Percentiles rank a stretch among this genome's conserved stretches.
Evolutionary conservation across 106 monocot genomes (phyloP).

Genomic region (Dendrobium catenatum): DNA sequence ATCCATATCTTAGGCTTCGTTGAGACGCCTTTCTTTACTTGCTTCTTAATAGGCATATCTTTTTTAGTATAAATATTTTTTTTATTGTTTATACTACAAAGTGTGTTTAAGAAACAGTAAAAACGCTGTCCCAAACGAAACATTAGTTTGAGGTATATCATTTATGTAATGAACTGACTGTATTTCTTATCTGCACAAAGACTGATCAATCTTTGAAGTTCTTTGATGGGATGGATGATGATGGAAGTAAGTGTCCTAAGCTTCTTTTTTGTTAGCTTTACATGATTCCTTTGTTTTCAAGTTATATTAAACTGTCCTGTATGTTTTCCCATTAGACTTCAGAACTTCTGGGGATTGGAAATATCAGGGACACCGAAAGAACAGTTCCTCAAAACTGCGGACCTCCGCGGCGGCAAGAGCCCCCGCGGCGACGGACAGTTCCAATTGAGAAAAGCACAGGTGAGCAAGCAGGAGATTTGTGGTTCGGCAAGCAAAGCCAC

Average conservation of each 20-base stretch:
- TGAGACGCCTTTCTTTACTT: no score
- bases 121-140: no score
- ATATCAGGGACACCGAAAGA: conserved; percentile 12
- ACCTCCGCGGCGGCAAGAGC: conserved; percentile 17
- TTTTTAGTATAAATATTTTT: no score
- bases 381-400: conserved; percentile 12
- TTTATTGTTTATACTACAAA: no score
- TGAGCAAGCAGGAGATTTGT: conserved; percentile 7
- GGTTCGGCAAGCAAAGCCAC: conserved; percentile 21
- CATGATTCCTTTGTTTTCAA: not conserved
- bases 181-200: conserved; percentile 2
- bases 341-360: conserved; percentile 16
- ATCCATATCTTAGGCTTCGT: not conserved
- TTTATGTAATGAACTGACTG: conserved; percentile 8
- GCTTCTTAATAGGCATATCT: no score
- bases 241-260: conserved; percentile 70
- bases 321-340: conserved; percentile 35
- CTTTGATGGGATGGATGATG: conserved; percentile 92
- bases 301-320: not conserved
- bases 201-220: conserved; percentile 36
- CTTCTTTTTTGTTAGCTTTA: not conserved
- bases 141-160: not conserved
- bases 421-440: not conserved
- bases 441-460: conserved; percentile 5
- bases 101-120: no score